These are phyloP conservation scores for Thelonectria blattea DNA, from an alignment of 2,329 filamentous ascomycete genomes.

Conservation along the genomic window DNA sequence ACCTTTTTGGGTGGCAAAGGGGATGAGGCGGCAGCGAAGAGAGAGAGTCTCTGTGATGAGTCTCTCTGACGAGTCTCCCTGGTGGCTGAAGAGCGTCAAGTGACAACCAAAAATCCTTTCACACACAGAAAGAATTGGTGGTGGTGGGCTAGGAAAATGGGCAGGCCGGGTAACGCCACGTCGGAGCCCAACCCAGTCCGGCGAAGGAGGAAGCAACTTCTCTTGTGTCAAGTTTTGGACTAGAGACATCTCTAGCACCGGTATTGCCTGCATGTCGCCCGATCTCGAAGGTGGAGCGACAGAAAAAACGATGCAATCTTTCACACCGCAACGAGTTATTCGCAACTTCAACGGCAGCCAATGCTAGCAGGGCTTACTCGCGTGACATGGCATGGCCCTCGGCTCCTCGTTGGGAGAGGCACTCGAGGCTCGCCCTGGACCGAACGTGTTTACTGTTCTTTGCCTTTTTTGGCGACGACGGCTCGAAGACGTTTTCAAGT, in stretches of 20 bases:
- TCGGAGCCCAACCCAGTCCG: background rate
- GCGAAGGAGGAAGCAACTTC: background rate
- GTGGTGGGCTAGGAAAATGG: background rate
- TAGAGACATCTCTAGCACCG: slow-evolving; percentile 4
- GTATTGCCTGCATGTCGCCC: slow-evolving; percentile 17
- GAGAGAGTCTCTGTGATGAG: no score
- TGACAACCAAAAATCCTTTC: background rate
- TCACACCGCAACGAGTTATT: slow-evolving; percentile 20
- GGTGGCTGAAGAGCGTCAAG: background rate
- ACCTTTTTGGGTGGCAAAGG: background rate
- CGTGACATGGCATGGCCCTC: slow-evolving; percentile 18
- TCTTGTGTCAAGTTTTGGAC: slow-evolving; percentile 1
- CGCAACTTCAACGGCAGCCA: no score
- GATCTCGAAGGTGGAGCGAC: slow-evolving; percentile 11
- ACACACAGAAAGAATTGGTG: background rate
- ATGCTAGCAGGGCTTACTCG: slow-evolving; percentile 12
- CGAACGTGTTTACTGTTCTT: slow-evolving; percentile 6
- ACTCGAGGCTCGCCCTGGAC: slow-evolving; percentile 1
- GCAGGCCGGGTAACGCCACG: background rate
- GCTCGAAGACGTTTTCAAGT: no score
- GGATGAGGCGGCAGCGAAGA: background rate
- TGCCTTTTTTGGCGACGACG: no score
- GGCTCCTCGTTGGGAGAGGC: background rate
- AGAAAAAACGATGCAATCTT: slow-evolving; percentile 9
- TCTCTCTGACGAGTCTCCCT: no score